A percentile compares a stretch with the other conserved stretches of the same genome.
Conservation (phyloP, 116 monocot genomes). For the Posidonia oceanica region DNA sequence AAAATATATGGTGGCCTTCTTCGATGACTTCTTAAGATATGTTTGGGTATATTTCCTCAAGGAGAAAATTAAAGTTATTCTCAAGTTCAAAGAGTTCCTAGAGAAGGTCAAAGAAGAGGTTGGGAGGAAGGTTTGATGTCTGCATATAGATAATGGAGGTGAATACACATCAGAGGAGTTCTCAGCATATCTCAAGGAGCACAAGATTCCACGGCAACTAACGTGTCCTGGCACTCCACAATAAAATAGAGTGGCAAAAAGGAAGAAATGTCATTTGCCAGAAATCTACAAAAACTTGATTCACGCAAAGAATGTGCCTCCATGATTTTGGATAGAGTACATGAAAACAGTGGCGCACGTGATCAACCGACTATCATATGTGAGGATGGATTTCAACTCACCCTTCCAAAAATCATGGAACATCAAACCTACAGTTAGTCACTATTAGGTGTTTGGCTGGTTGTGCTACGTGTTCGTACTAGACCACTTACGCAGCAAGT, state of each 20-base stretch:
- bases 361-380: conserved; percentile 4
- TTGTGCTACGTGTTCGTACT: conserved; percentile 2
- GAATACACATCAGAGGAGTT: conserved; percentile 15
- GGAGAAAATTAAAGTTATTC: background rate
- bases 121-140: background rate
- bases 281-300: conserved; percentile 11
- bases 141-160: background rate
- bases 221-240: conserved; percentile 10
- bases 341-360: conserved; percentile 8
- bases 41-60: background rate
- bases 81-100: background rate
- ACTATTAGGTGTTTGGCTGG: conserved; percentile 8
- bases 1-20: conserved; percentile 10
- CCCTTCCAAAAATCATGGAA: background rate
- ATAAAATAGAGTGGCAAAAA: conserved; percentile 11
- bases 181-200: conserved; percentile 2
- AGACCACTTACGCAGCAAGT: conserved; percentile 2
- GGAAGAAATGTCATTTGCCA: conserved; percentile 13
- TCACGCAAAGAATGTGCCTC: conserved; percentile 11
- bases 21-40: background rate
- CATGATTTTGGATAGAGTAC: conserved; percentile 10
- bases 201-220: background rate
- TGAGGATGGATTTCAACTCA: conserved; percentile 1
- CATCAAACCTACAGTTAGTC: background rate
- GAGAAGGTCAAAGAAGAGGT: background rate